Conservation (phyloP, 495 filamentous ascomycete genomes). For the Talaromyces adpressus region DNA sequence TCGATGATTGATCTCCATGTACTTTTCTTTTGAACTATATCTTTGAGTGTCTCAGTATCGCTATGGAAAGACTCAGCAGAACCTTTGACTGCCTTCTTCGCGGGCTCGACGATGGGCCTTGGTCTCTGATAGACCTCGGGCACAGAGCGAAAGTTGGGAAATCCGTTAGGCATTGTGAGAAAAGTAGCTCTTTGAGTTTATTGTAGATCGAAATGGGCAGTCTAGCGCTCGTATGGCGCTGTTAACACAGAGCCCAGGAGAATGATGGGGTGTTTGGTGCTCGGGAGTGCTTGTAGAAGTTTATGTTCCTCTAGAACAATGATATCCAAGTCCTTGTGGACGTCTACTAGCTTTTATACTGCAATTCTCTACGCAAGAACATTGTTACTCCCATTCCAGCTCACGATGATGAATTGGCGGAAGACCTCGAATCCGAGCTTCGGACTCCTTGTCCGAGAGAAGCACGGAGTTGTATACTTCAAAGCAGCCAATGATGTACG, state of each 20-base stretch:
- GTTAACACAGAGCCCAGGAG: background rate
- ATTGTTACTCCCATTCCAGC: background rate
- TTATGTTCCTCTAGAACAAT: background rate
- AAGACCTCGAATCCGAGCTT: background rate
- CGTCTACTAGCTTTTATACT: background rate
- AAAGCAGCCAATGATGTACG: background rate
- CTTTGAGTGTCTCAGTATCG: slow-evolving; percentile 4
- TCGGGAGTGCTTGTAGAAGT: background rate
- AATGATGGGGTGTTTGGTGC: background rate
- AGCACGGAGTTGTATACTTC: background rate
- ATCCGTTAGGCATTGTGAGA: slow-evolving; percentile 5
- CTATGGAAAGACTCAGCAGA: slow-evolving; percentile 5
- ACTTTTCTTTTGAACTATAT: background rate
- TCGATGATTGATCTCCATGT: background rate
- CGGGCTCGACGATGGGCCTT: background rate
- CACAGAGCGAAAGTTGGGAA: slow-evolving; percentile 6
- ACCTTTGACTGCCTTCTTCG: background rate
- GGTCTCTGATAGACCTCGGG: slow-evolving; percentile 6
- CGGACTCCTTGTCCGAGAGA: background rate
- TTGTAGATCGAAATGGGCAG: background rate
- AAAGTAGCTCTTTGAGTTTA: background rate
- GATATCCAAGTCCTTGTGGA: background rate
- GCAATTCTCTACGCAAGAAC: background rate
- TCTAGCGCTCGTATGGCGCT: background rate
- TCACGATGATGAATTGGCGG: background rate